Percentiles rank a stretch among this genome's conserved stretches.
Evolutionary conservation across 768 basidiomycete genomes (phyloP).

Genomic region (Cystobasidium tubakii): DNA sequence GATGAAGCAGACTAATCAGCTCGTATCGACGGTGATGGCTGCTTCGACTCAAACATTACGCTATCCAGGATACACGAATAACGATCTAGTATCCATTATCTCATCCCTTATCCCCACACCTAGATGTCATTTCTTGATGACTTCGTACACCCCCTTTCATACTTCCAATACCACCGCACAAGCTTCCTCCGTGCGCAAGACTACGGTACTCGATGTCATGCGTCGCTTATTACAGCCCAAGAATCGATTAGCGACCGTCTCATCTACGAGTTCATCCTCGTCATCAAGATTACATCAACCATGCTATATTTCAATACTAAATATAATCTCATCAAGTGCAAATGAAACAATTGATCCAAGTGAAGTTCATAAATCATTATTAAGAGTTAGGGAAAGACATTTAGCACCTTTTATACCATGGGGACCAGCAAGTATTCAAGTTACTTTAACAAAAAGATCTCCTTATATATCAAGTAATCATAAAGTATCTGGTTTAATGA

Average conservation of each 20-base stretch:
- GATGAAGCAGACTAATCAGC: conserved; percentile 50
- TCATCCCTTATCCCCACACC: conserved; percentile 95
- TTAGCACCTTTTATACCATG: conserved; percentile 97
- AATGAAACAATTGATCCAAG: conserved; percentile 97
- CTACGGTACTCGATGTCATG: conserved; percentile 98
- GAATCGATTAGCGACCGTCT: conserved; percentile 92
- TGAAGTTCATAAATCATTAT: conserved; percentile 95
- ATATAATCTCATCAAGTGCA: conserved; percentile 62
- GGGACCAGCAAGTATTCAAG: conserved; percentile 98
- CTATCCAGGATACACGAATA: conserved; percentile 99
- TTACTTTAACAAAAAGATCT: conserved; percentile 83
- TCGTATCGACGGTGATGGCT: conserved; percentile 87
- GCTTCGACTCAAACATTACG: conserved; percentile 93
- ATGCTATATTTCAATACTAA: conserved; percentile 95
- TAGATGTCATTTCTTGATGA: conserved; percentile 96
- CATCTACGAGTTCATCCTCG: conserved; percentile 60
- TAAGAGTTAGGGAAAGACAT: conserved; percentile 92
- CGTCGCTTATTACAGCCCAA: conserved; percentile 93
- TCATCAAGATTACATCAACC: conserved; percentile 37
- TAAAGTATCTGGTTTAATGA: conserved; percentile 94
- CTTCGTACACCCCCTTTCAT: conserved; percentile 96
- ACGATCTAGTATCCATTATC: conserved; percentile 93
- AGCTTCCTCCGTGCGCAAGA: conserved; percentile 82
- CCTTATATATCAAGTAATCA: conserved; percentile 83
- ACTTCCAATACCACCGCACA: conserved; percentile 47